These are phyloP conservation scores for Thermomyces lanuginosus DNA, from an alignment of 2,329 filamentous ascomycete genomes.

Conservation along the genomic window DNA sequence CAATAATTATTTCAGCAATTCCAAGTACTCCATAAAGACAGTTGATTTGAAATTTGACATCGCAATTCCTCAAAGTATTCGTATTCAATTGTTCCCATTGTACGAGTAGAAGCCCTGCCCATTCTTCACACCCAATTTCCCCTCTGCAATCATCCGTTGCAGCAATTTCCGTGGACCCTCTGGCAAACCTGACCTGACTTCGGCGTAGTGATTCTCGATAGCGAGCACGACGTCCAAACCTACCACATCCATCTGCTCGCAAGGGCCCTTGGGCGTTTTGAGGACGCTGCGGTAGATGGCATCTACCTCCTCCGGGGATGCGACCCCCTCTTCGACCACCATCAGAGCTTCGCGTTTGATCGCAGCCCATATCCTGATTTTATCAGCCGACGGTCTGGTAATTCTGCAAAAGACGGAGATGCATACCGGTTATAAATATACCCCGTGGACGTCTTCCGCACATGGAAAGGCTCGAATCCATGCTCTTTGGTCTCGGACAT, in stretches of 20 bases:
- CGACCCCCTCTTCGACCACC: conserved; percentile 20
- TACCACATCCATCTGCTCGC: conserved; percentile 26
- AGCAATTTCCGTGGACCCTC: conserved; percentile 18
- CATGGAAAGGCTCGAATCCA: conserved; percentile 23
- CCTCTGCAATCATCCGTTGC: conserved; percentile 15
- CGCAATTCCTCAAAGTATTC: no score
- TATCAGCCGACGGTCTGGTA: not conserved
- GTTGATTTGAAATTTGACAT: no score
- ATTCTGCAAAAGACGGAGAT: not conserved
- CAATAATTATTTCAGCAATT: no score
- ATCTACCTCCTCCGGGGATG: conserved; percentile 22
- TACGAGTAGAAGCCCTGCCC: conserved; percentile 21
- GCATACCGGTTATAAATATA: conserved; percentile 25
- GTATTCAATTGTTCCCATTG: not conserved
- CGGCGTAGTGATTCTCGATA: conserved; percentile 27
- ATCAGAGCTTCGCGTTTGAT: conserved; percentile 27
- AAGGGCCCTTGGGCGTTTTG: conserved; percentile 21
- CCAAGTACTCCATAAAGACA: no score
- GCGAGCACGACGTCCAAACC: conserved; percentile 25
- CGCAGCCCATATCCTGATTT: conserved; percentile 25
- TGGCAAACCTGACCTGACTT: conserved; percentile 15
- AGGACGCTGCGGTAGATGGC: conserved; percentile 22
- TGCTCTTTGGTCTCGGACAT: conserved; percentile 15
- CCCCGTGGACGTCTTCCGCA: conserved; percentile 20
- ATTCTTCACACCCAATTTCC: conserved; percentile 19